A percentile compares a stretch with the other conserved stretches of the same genome.
These are phyloP conservation scores for Polyporus arcularius DNA, from an alignment of 768 basidiomycete species.

Conservation along the genomic window DNA sequence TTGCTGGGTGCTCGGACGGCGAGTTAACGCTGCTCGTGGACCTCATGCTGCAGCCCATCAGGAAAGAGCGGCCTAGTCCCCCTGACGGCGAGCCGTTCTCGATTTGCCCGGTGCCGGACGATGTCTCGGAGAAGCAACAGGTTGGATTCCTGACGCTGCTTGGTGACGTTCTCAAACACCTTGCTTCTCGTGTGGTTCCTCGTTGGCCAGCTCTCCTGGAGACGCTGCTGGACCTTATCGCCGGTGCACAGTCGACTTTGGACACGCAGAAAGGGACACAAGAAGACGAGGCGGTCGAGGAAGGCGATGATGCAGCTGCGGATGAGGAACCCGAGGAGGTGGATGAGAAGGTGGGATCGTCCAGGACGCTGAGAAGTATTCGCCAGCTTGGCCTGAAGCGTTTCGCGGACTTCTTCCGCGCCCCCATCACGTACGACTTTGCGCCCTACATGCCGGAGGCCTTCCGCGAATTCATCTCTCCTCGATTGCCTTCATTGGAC, in stretches of 20 bases:
- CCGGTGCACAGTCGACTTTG: conserved; percentile 62
- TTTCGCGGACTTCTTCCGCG: conserved; percentile 84
- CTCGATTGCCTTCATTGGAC: conserved; percentile 73
- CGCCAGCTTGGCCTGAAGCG: conserved; percentile 86
- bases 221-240: conserved; percentile 64
- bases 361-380: conserved; percentile 56
- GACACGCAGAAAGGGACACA: conserved; percentile 31
- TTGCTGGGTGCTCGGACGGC: conserved; percentile 67
- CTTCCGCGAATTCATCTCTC: conserved; percentile 76
- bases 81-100: conserved; percentile 32
- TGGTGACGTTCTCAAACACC: conserved; percentile 78
- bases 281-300: conserved; percentile 36
- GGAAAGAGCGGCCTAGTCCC: conserved; percentile 25
- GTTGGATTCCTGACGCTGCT: conserved; percentile 84
- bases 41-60: conserved; percentile 81
- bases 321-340: conserved; percentile 25
- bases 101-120: conserved; percentile 30
- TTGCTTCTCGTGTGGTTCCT: conserved; percentile 68
- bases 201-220: conserved; percentile 80
- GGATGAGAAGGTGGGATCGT: conserved; percentile 29
- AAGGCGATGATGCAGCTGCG: conserved; percentile 25
- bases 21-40: conserved; percentile 81
- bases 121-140: conserved; percentile 63
- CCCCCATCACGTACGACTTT: conserved; percentile 74
- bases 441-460: conserved; percentile 63